phyloP scores from a whole-genome alignment of 2,329 filamentous ascomycete genomes.

The Cytospora paraplurivora region DNA sequence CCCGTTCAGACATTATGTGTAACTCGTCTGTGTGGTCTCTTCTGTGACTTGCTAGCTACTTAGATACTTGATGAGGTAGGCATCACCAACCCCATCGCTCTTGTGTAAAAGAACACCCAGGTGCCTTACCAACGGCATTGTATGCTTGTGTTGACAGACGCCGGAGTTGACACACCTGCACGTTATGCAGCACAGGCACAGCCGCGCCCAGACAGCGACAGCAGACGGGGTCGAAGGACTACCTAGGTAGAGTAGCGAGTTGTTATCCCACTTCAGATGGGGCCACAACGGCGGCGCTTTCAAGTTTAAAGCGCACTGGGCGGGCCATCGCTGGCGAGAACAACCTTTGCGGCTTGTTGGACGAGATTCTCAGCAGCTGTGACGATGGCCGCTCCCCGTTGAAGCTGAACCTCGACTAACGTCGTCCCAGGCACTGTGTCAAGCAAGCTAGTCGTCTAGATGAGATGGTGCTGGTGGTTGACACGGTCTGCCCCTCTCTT shows the following conservation, averaged over 20 bases:
- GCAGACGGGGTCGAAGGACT: conserved; percentile 4
- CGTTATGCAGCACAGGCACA: not conserved
- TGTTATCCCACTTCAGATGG: not conserved
- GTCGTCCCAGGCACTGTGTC: not conserved
- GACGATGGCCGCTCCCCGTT: not conserved
- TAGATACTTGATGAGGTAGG: no score
- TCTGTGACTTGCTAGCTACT: not conserved
- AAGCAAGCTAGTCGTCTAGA: not conserved
- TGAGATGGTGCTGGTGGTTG: not conserved
- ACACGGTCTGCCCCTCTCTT: not conserved
- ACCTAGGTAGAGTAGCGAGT: not conserved
- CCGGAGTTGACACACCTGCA: not conserved
- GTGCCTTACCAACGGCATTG: not conserved
- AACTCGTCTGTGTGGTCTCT: not conserved
- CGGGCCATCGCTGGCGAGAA: not conserved
- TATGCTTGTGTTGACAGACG: not conserved
- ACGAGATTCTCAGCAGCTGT: not conserved
- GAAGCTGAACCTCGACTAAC: not conserved
- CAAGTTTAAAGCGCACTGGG: not conserved
- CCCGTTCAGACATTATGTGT: not conserved
- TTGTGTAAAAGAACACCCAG: not conserved
- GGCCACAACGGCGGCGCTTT: not conserved
- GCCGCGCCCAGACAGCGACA: not conserved
- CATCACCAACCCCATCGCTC: not conserved
- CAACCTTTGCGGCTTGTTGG: not conserved